Base-by-base conservation (phyloP, 2,329 filamentous ascomycete species). In the Trichoderma breve region DNA sequence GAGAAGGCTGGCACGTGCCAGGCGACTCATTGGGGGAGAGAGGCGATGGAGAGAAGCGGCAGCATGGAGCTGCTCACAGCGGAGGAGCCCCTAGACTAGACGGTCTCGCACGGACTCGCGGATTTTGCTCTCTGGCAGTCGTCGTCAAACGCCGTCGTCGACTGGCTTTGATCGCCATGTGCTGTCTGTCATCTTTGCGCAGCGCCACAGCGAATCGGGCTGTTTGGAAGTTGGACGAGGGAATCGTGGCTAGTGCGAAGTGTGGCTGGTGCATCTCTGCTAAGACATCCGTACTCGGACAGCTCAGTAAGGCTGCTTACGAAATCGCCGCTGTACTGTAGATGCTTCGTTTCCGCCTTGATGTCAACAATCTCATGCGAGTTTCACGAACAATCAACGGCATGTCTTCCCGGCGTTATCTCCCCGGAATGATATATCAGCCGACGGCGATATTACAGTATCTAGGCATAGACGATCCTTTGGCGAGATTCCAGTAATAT, bases 1-100 rank as follows among this genome's bases (percentile, higher is more conserved):
- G 15, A 57, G 74, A 73, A 74, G 69, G 69, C 73, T 75, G 73
- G 70, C 74, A 74, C 72, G 73, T 73, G 72, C 74, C 70, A 51
- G 62, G 75, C 69, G 57, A 43, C 30, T 77, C 78, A 80, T 78
- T 73, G 73, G 74, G 73, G 73, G 66, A 72, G 28, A 58, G 32
- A 28, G 57, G 57, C 28, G 55, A 55, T 63, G 21, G 71, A 65
- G 34, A 43, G 26, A 30, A 43, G 26, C 63, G 28, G 70, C 70
- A 51, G 64, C 71, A 71, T 73, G 21, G 60, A 61, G 55, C 66
- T 61, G 66, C 39, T 51, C 24, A 24, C 28, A 26, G 28, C 36
- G 15, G 36, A 61, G 66, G 57, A 30, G 55, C 66, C 36, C 51
- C 30, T 53, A 15, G 12, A 15, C 47, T 36, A 36, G 34, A 36